Percentiles rank a stretch among this genome's conserved stretches.
These are phyloP conservation scores for Hanseniaspora vineae DNA, from an alignment of 805 yeast species.

Conservation along the genomic window DNA sequence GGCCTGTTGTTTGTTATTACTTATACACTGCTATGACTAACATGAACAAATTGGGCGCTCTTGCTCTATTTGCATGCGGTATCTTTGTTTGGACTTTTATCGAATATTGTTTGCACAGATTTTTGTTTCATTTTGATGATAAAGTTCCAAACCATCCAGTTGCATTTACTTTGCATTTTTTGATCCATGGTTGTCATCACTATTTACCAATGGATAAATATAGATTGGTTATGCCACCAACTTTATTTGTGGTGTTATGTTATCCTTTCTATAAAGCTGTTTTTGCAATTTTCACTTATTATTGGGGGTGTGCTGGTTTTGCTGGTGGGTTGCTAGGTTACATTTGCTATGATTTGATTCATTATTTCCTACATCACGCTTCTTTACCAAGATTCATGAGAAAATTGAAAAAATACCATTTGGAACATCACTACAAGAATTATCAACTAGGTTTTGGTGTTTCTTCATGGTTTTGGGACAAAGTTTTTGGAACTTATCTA, in stretches of 20 bases:
- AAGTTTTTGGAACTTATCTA: constrained; percentile 72
- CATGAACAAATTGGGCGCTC: constrained; percentile 30
- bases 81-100: constrained; percentile 84
- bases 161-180: constrained; percentile 73
- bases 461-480: constrained; percentile 89
- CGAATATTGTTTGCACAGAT: constrained; percentile 81
- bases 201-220: constrained; percentile 92
- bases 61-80: constrained; percentile 63
- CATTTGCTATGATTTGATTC: constrained; percentile 84
- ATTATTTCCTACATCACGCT: constrained; percentile 85
- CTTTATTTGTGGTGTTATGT: constrained; percentile 58
- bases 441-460: constrained; percentile 96
- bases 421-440: constrained; percentile 96
- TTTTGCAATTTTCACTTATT: constrained; percentile 62
- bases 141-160: constrained; percentile 69
- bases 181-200: constrained; percentile 93
- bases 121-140: constrained; percentile 82
- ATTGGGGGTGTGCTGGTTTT: constrained; percentile 81
- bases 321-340: constrained; percentile 96
- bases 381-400: constrained; percentile 66
- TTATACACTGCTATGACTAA: constrained; percentile 46
- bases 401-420: constrained; percentile 74
- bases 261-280: constrained; percentile 74
- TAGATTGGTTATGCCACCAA: constrained; percentile 94
- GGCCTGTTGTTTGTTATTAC: constrained; percentile 61